Evolutionary conservation across 495 filamentous ascomycete species (phyloP).

Genomic region (Aspergillus carlsbadensis): DNA sequence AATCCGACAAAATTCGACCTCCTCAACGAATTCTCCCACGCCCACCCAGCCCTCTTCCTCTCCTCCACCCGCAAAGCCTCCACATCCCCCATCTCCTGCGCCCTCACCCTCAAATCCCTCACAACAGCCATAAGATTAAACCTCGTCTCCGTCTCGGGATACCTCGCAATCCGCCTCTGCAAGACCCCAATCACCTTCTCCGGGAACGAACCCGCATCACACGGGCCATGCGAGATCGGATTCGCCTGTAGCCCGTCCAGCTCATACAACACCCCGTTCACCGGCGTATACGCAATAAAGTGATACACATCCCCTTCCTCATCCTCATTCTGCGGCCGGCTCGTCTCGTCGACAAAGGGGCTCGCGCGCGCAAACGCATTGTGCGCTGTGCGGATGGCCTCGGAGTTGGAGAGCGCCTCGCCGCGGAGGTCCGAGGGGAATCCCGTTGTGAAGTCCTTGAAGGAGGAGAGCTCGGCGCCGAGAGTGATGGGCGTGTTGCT

Average conservation of each 20-base stretch:
- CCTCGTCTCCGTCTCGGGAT: constrained; percentile 82
- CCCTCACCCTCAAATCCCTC: constrained; percentile 70
- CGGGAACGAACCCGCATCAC: constrained; percentile 67
- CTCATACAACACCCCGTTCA: constrained; percentile 82
- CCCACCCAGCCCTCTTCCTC: constrained; percentile 81
- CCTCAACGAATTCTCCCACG: constrained; percentile 92
- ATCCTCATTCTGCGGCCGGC: constrained; percentile 54
- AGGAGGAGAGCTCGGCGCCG: constrained; percentile 65
- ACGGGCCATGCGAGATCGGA: constrained; percentile 83
- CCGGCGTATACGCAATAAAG: constrained; percentile 91
- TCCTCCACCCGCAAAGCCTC: constrained; percentile 79
- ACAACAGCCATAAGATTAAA: constrained; percentile 96
- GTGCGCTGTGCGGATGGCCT: constrained; percentile 86
- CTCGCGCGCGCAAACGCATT: constrained; percentile 87
- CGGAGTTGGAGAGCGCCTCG: constrained; percentile 66
- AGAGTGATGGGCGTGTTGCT: constrained; percentile 43
- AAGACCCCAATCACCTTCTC: constrained; percentile 84
- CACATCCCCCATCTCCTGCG: constrained; percentile 77
- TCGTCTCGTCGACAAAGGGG: constrained; percentile 89
- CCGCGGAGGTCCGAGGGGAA: constrained; percentile 79
- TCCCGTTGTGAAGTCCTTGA: constrained; percentile 86
- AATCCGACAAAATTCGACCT: constrained; percentile 97
- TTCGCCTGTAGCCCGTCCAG: constrained; percentile 91
- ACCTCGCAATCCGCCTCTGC: constrained; percentile 77
- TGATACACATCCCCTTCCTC: constrained; percentile 83